Conservation (phyloP, 2,329 filamentous ascomycete genomes). For the Pseudomassariella vexata region DNA sequence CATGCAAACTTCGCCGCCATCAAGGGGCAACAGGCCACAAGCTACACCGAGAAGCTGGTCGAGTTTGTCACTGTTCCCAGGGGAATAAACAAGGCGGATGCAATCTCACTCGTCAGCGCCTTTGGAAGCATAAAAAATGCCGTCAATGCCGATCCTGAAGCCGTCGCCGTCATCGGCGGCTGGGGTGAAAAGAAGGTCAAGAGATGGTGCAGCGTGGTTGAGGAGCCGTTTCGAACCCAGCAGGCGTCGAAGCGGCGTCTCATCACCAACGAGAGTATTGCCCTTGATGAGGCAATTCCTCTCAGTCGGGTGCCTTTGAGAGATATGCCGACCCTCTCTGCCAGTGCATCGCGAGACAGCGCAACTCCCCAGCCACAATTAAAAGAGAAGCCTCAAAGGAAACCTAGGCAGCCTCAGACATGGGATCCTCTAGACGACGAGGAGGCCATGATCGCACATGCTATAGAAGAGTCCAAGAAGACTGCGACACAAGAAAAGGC, state of each 20-base stretch:
- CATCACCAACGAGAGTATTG: constrained; percentile 18
- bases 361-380: constrained; percentile 14
- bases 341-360: constrained; percentile 14
- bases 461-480: constrained; percentile 40
- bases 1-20: constrained; percentile 77
- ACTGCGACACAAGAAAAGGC: constrained; percentile 25
- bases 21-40: constrained; percentile 74
- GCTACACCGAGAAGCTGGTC: constrained; percentile 79
- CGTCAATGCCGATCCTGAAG: constrained; percentile 81
- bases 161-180: constrained; percentile 76
- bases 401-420: constrained; percentile 25
- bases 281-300: constrained; percentile 32
- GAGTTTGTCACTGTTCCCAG: constrained; percentile 90
- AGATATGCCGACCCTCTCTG: constrained; percentile 28
- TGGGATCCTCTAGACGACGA: constrained; percentile 36
- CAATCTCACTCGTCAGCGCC: constrained; percentile 80
- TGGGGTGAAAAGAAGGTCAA: constrained; percentile 96
- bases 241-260: constrained; percentile 53
- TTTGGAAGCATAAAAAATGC: constrained; percentile 87
- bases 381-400: constrained; percentile 14
- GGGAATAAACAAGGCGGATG: constrained; percentile 91
- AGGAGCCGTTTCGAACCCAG: constrained; percentile 76
- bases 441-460: constrained; percentile 43
- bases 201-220: constrained; percentile 73
- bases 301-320: constrained; percentile 33